Base-by-base conservation (phyloP, 257 asterid species). In the Scutellaria minor region DNA sequence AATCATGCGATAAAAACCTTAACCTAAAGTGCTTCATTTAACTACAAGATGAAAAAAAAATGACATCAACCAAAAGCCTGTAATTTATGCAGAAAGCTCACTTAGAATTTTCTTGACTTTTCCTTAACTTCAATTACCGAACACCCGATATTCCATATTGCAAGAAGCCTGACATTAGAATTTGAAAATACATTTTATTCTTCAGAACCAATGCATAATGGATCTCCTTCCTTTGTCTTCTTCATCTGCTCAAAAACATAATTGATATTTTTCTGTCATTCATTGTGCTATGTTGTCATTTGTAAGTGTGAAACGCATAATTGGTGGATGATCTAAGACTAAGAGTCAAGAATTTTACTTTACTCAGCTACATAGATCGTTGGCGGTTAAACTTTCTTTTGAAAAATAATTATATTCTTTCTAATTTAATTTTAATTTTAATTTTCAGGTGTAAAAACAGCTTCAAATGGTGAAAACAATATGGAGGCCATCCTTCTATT, bases 391-490 rank as follows among this genome's bases (percentile, higher is more conserved):
- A 53, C 53, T 53, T 42, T 37, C 48, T 41, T 56, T 46, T 55
- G 11, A 5, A 15, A 35, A 13, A 13, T 40, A 6, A 39, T 42
- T 46, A 9, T 27, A 20, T 47, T 52, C 44, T 76, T 55, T 12
- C 53, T 66, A 64, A 9, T 37, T 54, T 39, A 15, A 7, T 51
- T 31, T 55, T 44, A 11, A 41, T 48, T 6, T 79, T 71, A 66
- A 8, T 54, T 76, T 45, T 68, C 81, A 88, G 97, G 95, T 64
- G 73, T 86, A 5, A 77, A 67, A 75, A 51, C 46, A 72, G 64
- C 51, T 78, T n/a, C 84, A 41, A 45, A 8, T 1, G 68, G 68
- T 56, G 87, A 81, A 75, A 72, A 59, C 65, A 75, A 66, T 31
- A 39, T 37, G 0, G 90, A 84, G 69, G 74, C 54, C 53, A 27